A percentile compares a stretch with the other conserved stretches of the same genome.
Evolutionary conservation across 306 rosid genomes (phyloP).

Genomic region (Nissolia schottii): DNA sequence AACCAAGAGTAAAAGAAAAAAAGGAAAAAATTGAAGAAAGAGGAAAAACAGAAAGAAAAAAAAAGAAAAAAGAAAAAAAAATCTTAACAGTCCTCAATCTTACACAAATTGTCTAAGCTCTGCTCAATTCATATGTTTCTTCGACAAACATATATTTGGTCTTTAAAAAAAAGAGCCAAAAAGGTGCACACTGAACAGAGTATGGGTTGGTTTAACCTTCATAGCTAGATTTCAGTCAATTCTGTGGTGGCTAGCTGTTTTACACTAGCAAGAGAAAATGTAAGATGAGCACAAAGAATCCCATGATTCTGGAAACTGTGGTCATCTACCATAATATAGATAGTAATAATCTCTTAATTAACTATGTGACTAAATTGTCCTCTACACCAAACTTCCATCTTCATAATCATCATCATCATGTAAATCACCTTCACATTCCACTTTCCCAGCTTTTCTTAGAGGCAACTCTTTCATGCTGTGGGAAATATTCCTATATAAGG

Average conservation of each 20-base stretch:
- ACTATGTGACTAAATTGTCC: slow-evolving; percentile 22
- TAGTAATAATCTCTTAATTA: slow-evolving; percentile 19
- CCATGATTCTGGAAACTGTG: slow-evolving; percentile 29
- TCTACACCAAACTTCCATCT: slow-evolving; percentile 18
- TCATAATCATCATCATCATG: not conserved
- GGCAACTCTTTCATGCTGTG: slow-evolving; percentile 87
- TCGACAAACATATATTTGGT: not conserved
- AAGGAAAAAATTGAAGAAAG: not conserved
- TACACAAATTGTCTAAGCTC: not conserved
- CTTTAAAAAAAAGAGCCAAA: not conserved
- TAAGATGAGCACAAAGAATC: slow-evolving; percentile 23
- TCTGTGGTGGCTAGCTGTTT: slow-evolving; percentile 26
- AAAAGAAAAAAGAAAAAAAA: not conserved
- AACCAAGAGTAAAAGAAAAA: not conserved
- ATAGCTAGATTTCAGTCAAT: slow-evolving; percentile 18
- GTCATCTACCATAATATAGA: slow-evolving; percentile 48
- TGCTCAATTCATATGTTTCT: not conserved
- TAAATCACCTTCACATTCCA: slow-evolving; percentile 50
- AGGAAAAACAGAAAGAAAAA: not conserved
- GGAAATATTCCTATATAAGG: slow-evolving; percentile 60
- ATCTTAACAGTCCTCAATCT: not conserved
- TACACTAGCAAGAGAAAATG: slow-evolving; percentile 30
- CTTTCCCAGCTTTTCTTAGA: slow-evolving; percentile 91
- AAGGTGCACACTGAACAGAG: slow-evolving; percentile 10
- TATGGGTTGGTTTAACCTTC: slow-evolving; percentile 31